Percentiles rank a stretch among this genome's conserved stretches.
phyloP scores from a whole-genome alignment of 176 grass and related monocot genomes.

The Bromus sterilis region DNA sequence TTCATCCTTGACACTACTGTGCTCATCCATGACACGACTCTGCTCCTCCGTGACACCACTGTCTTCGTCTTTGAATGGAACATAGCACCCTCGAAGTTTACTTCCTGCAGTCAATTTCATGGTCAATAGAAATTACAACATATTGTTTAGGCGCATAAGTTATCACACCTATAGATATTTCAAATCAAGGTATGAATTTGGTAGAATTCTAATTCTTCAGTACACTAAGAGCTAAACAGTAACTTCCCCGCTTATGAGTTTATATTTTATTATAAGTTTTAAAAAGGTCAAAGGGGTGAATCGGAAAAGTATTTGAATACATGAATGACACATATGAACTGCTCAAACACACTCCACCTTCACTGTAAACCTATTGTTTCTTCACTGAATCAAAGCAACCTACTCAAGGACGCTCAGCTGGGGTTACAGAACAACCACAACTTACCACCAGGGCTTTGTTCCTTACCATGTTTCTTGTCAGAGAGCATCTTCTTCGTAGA shows the following conservation, averaged over 20 bases:
- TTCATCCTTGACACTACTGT: slow-evolving; percentile 14
- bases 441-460: slow-evolving; percentile 30
- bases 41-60: slow-evolving; percentile 18
- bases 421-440: neutral
- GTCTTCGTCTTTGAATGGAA: slow-evolving; percentile 37
- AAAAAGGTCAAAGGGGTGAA: slow-evolving; percentile 4
- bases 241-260: neutral
- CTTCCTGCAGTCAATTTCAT: slow-evolving; percentile 34
- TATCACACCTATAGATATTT: neutral
- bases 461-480: slow-evolving; percentile 41
- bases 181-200: neutral
- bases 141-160: neutral
- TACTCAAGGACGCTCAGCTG: neutral
- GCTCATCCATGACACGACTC: slow-evolving; percentile 9
- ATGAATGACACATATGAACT: neutral
- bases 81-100: slow-evolving; percentile 25
- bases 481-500: slow-evolving; percentile 43
- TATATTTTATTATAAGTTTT: slow-evolving; percentile 6
- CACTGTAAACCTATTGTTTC: neutral
- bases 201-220: neutral
- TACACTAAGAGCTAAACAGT: neutral
- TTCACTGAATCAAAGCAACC: neutral
- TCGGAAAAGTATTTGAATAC: neutral
- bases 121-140: neutral
- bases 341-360: neutral